Evolutionary conservation across 331 rosid genomes (phyloP).

Genomic region (Malus hybrid): DNA sequence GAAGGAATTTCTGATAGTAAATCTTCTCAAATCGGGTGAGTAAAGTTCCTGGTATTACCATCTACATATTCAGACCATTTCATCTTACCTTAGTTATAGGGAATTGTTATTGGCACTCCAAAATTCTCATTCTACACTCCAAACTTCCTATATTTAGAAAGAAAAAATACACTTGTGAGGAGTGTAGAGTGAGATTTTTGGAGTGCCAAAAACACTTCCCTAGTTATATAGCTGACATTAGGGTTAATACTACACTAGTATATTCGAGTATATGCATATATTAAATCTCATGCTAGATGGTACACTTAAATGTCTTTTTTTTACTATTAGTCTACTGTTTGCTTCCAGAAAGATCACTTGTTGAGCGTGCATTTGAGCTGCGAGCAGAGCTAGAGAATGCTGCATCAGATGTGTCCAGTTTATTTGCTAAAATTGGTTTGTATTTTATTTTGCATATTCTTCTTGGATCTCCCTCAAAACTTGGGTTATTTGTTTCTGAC

Average conservation of each 20-base stretch:
- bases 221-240: neutral
- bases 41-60: neutral
- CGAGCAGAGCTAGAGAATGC: conserved; percentile 89
- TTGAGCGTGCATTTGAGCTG: conserved; percentile 73
- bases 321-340: neutral
- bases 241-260: neutral
- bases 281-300: neutral
- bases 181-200: too few relatives aligned
- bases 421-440: conserved; percentile 87
- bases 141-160: too few relatives aligned
- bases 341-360: conserved; percentile 66
- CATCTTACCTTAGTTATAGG: neutral
- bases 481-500: neutral
- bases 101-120: too few relatives aligned
- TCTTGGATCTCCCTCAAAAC: neutral
- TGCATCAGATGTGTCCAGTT: conserved; percentile 78
- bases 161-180: too few relatives aligned
- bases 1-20: conserved; percentile 79
- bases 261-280: neutral
- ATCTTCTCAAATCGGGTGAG: conserved; percentile 92
- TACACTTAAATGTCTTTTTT: neutral
- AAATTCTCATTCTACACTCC: too few relatives aligned
- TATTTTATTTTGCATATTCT: conserved; percentile 17
- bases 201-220: too few relatives aligned
- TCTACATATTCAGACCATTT: neutral